A percentile compares a stretch with the other conserved stretches of the same genome.
Evolutionary conservation across 805 yeast genomes (phyloP).

Genomic region (Lachancea nothofagi): DNA sequence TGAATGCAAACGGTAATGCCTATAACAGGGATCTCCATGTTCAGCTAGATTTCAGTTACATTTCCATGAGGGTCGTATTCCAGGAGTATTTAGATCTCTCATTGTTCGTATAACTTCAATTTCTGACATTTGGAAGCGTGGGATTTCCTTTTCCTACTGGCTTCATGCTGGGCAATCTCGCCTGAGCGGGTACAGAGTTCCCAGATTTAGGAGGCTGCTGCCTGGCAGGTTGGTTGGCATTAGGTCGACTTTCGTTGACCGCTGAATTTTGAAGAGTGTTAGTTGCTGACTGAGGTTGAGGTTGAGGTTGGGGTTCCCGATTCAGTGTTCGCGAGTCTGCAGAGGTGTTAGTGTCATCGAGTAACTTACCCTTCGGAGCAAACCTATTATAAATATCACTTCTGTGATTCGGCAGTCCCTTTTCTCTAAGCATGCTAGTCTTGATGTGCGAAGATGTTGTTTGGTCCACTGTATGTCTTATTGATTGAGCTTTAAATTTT

Average conservation of each 20-base stretch:
- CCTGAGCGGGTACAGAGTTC: constrained; percentile 9
- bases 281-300: not conserved
- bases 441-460: constrained; percentile 57
- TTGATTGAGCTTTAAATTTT: constrained; percentile 50
- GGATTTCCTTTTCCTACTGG: constrained; percentile 32
- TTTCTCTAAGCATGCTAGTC: constrained; percentile 21
- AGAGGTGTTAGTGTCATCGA: constrained; percentile 6
- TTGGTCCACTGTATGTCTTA: constrained; percentile 60
- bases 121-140: not conserved
- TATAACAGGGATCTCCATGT: no score
- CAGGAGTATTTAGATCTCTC: no score
- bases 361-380: constrained; percentile 32
- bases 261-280: not conserved
- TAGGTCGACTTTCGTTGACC: not conserved
- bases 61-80: no score
- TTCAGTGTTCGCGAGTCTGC: not conserved
- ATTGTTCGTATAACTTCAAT: no score
- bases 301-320: not conserved
- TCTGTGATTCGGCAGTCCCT: constrained; percentile 19
- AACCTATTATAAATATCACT: constrained; percentile 25
- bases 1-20: no score
- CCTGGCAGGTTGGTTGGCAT: not conserved
- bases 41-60: no score
- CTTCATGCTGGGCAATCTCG: constrained; percentile 15
- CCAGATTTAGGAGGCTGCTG: constrained; percentile 1